A percentile compares a stretch with the other conserved stretches of the same genome.
Conservation (phyloP, 805 yeast genomes). For the Schwanniomyces polymorphus region DNA sequence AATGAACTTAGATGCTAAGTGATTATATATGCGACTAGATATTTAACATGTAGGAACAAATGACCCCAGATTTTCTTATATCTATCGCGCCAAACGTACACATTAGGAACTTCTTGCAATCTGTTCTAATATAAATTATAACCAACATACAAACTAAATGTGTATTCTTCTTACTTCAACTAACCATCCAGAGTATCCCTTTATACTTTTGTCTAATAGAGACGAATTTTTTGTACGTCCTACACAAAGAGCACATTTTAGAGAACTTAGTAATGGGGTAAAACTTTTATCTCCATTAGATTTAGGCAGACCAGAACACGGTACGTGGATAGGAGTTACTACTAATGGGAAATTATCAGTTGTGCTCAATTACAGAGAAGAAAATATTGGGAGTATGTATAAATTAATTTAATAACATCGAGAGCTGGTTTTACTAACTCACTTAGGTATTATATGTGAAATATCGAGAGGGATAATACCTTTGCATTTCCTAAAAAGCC, state of each 20-base stretch:
- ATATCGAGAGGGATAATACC: constrained; percentile 58
- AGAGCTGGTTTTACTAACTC: constrained; percentile 11
- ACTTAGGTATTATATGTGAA: constrained; percentile 23
- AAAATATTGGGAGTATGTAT: constrained; percentile 17
- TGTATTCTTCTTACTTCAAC: constrained; percentile 74
- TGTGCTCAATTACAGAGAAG: constrained; percentile 72
- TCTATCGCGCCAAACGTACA: not conserved
- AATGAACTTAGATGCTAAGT: constrained; percentile 11
- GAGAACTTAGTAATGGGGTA: constrained; percentile 30
- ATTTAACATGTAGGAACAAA: not conserved
- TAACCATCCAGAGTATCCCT: constrained; percentile 69
- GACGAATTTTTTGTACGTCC: constrained; percentile 82
- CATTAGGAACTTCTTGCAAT: not conserved
- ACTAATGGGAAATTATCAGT: constrained; percentile 63
- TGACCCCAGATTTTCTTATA: not conserved
- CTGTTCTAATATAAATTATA: not conserved
- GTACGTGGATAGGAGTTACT: constrained; percentile 89
- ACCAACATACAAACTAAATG: constrained; percentile 42
- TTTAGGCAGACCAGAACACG: constrained; percentile 68
- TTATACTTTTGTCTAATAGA: constrained; percentile 77
- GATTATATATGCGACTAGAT: not conserved
- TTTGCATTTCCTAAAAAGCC: constrained; percentile 40
- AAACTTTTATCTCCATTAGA: constrained; percentile 69
- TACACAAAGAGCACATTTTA: constrained; percentile 56
- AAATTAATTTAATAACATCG: not conserved